Base-by-base conservation (phyloP, 2,329 filamentous ascomycete genomes). In the Colletotrichum lini region DNA sequence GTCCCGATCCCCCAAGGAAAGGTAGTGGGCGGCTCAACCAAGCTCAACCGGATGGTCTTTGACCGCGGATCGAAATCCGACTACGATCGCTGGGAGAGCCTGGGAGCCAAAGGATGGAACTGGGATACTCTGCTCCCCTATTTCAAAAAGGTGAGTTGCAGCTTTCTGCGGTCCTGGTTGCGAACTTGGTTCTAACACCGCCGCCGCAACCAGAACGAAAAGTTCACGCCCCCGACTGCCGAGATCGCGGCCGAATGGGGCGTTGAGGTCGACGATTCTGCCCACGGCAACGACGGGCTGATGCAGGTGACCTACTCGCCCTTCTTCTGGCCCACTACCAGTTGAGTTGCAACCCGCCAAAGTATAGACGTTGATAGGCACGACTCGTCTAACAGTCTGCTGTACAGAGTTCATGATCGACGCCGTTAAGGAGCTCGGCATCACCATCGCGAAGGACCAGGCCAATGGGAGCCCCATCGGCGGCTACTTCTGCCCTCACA, bases 61-160 rank as follows among this genome's bases (percentile, higher is more conserved):
- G 76, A 78, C n/a, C 74, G 78, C 1, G 78, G 77, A 1, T 77
- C 78, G 1, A 70, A 73, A 0, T 69, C 72, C 2, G 78, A 79
- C 47, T 80, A 80, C 50, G 76, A 83, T 53, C 76, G 78, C 3
- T 84, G 82, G 82, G 80, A 79, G 49, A 75, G 73, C 0, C 70
- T 83, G 1, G 82, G 81, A 0, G 83, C 83, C 38, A 70, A 76
- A 0, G 76, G 80, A 0, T 84, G 82, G 82, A 79, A 78, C 3
- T 84, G 81, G 78, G 75, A 79, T n/a, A 75, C 66, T 3, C 74
- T 82, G 16, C 61, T 79, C 2, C 74, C 78, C 7, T 80, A 79
- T 57, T 80, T 79, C 57, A 79, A 76, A 62, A 80, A 80, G 71
- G 76, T 76, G 40, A 30, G 35, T 6, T 6, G 7, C 18, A 4